Evolutionary conservation across 1,284 basidiomycete species (phyloP), one percentile per base, ranked within the genome.

Genomic region (Irpex sp.): DNA sequence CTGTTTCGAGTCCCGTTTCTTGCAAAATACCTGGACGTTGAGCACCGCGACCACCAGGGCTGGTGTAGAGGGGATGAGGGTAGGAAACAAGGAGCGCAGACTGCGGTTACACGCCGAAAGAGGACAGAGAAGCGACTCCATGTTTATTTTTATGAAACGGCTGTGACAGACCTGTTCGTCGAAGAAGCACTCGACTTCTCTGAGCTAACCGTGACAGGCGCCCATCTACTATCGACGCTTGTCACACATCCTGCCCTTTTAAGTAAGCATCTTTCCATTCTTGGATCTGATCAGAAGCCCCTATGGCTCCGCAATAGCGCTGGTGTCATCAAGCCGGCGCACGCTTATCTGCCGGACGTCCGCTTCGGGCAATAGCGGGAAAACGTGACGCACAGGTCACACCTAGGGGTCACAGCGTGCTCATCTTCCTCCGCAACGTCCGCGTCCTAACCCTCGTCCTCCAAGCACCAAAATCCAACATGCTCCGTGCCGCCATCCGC

Each of bases 401-500:
- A 17, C 26, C 13, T n/a, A 56, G 26, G 17, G 49, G 40, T 61
- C 34, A 56, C 58, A 57, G 31, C 55, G 58, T 56, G 52, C 57
- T 62, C 57, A 40, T 48, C 44, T 56, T 17, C 47, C 62, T 64
- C 59, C 58, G 58, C 61, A 60, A 59, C 61, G 57, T 63, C 62
- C 64, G 58, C 64, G 40, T 55, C 49, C 57, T 51, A 54, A 48
- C 15, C 48, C 47, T 37, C 67, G 59, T 58, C 59, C 13, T 54
- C 57, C 37, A 56, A 51, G 21, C 63, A 56, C 17, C 64, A 11
- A 57, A 64, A 68, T 44, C 11, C 31, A 75, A 65, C 72, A 84
- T 83, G 81, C 75, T 82, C 71, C 73, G 67, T 71, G 74, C 76
- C 60, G 75, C 78, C 63, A 65, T 83, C 68, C 82, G 82, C 61